Base-by-base conservation (phyloP, 116 monocot genomes). In the Trichopus zeylanicus region DNA sequence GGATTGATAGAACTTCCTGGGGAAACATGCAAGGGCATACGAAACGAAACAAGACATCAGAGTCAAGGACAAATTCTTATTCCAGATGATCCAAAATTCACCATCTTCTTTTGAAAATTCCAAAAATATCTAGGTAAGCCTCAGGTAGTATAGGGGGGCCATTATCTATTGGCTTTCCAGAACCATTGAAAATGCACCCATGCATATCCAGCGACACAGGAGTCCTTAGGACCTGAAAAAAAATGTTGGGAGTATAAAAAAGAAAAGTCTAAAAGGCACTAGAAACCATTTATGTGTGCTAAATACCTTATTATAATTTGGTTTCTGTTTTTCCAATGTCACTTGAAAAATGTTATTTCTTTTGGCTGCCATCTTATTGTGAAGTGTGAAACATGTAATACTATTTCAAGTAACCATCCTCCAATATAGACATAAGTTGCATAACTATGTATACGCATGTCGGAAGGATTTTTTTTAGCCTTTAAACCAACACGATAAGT, bases 1-100 rank as follows among this genome's bases (percentile, higher is more conserved):
- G 98, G 98, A 69, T 98, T 98, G 48, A 98, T 98, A 46, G 98
- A 98, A 79, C 98, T 98, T 60, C 98, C 98, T 98, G 80, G 18
- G 68, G 70, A 0, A 71, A 30, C 32, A 51, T 27, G 42, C n/a
- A 48, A 58, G 5, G 20, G 51, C 15, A 32, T 19, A 31, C 1
- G n/a, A 58, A 34, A 23, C 4, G 5, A 26, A 20, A 25, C 35
- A 46, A 13, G 16, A 2, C 0, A 35, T 25, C 13, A 27, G 10
- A 38, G 2, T 32, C 49, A 35, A 34, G 30, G 10, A 25, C n/a
- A 51, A 37, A 22, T 15, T 48, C 34, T 18, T 5, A 12, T 49
- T 49, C 49, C 19, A 8, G 7, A 24, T 49, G 24, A 42, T 42
- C 13, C 19, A 13, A 37, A 1, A 28, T 3, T 28, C 22, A 37